Base-by-base conservation (phyloP, 1,139 yeast species). In the Kurtzmaniella quercitrusa region DNA sequence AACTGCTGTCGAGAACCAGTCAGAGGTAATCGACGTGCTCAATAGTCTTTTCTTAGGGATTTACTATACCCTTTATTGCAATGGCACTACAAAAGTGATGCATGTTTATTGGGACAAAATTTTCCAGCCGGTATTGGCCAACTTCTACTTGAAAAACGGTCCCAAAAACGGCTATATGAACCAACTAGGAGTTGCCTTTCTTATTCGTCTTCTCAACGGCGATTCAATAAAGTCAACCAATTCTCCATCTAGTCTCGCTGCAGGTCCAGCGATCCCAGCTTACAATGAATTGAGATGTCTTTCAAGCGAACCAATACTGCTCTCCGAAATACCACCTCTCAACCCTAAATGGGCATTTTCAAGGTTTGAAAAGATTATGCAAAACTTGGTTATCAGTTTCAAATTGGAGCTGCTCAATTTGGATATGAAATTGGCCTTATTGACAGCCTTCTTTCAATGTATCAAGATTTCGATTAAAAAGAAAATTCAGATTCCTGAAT, bases 41-140 rank as follows among this genome's bases (percentile, higher is more conserved):
- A 65, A 70, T 50, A 59, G 59, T 37, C 45, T 61, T 19, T 62
- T 68, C 37, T 45, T 68, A 27, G 52, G 67, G 3, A 62, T 69
- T 2, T 50, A 69, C n/a, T 70, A 70, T 51, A 55, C 59, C 31
- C 50, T 70, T 40, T 48, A 68, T 25, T 36, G 25, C 15, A 64
- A 63, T 46, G 60, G 60, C 8, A 47, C 51, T 14, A 49, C 51
- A 1, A 64, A 63, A 41, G 58, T 62, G 44, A 49, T 68, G 33
- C 63, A 63, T 40, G 49, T 67, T 5, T 63, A 66, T 38, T 72
- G 77, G 77, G 75, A 70, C 44, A 63, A 58, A 40, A 53, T 72
- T 2, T 49, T 72, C 17, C 66, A 60, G 39, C 70, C 70, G 1
- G 55, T 66, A 0, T 49, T 72, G 31, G 38, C 55, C 14, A 59